Conservation (phyloP, 2,329 filamentous ascomycete species). For the Exophiala xenobiotica region DNA sequence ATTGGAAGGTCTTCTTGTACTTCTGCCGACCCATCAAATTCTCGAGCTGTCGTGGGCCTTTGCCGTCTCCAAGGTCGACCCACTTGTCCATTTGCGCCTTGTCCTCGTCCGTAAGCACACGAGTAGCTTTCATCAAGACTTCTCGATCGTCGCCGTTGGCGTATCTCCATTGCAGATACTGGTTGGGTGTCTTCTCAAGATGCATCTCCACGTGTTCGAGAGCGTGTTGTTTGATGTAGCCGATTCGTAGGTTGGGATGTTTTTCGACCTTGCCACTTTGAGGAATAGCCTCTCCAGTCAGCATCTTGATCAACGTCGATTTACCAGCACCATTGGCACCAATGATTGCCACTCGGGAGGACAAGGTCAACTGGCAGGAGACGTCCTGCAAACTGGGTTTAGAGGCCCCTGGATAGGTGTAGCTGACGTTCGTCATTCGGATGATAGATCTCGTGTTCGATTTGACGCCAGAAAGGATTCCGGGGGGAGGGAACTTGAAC, state of each 20-base stretch:
- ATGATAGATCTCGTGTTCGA: constrained; percentile 91
- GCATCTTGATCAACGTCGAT: constrained; percentile 94
- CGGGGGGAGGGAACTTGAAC: constrained; percentile 97
- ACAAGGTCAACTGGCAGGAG: constrained; percentile 82
- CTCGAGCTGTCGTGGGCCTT: constrained; percentile 74
- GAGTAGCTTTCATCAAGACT: constrained; percentile 95
- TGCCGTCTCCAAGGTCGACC: constrained; percentile 81
- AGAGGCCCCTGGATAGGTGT: constrained; percentile 83
- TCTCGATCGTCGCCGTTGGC: constrained; percentile 96
- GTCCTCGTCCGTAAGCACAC: constrained; percentile 80
- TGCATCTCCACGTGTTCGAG: constrained; percentile 99
- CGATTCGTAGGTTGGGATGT: constrained; percentile 96
- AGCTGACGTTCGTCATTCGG: constrained; percentile 88
- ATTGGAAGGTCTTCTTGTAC: constrained; percentile 78
- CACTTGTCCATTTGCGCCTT: constrained; percentile 87
- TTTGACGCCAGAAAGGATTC: constrained; percentile 92
- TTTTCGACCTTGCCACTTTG: constrained; percentile 88
- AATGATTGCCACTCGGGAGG: constrained; percentile 92
- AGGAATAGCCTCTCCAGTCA: constrained; percentile 88
- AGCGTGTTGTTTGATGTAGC: constrained; percentile 99
- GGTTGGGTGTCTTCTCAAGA: constrained; percentile 96
- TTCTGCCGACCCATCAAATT: constrained; percentile 93
- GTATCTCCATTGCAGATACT: constrained; percentile 98
- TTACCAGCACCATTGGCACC: constrained; percentile 97
- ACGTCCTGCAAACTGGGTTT: constrained; percentile 88